Evolutionary conservation across 768 basidiomycete species (phyloP), one percentile per base, ranked within the genome.

Genomic region (Lyophyllum atratum): DNA sequence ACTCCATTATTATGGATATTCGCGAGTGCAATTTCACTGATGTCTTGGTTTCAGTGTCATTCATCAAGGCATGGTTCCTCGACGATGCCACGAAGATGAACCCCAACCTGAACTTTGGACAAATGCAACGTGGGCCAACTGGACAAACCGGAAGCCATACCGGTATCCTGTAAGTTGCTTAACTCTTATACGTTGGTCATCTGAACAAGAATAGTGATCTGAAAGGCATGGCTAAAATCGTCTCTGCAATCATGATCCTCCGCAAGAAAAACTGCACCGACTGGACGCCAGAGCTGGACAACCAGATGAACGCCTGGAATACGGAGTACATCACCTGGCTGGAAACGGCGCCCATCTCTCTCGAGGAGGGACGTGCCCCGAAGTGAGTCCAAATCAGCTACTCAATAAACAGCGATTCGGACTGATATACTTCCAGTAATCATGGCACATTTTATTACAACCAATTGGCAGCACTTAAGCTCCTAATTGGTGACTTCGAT

Each of bases 361-460:
- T 82, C 2, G 71, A 80, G 48, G 84, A 85, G 56, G 69, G 69
- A 17, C 58, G 61, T 1, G 74, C 83, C 1, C 58, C 65, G 17
- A 88, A 88, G 86, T 87, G 70, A 51, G 75, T 65, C 25, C 39
- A 22, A 34, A 11, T 24, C 11, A 42, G 29, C 15, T 25, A 34
- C 56, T 6, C 21, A 7, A 26, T 29, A 34, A 21, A 14, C 2
- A 37, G 15, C 33, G 45, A 33, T 21, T n/a, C n/a, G 25, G 44
- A 39, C 56, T 21, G 42, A 44, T 25, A 24, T 34, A 12, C 40
- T 43, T 4, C 43, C 61, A 89, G 86, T 63, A 89, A 89, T 60
- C 87, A 88, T 60, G 86, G 85, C 29, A 75, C 82, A 0, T 89
- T 83, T 68, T 89, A 81, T 66, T 82, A 76, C 63, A 83, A 80